Evolutionary conservation across 805 yeast species (phyloP).

Genomic region (Alloascoidea hylecoeti): DNA sequence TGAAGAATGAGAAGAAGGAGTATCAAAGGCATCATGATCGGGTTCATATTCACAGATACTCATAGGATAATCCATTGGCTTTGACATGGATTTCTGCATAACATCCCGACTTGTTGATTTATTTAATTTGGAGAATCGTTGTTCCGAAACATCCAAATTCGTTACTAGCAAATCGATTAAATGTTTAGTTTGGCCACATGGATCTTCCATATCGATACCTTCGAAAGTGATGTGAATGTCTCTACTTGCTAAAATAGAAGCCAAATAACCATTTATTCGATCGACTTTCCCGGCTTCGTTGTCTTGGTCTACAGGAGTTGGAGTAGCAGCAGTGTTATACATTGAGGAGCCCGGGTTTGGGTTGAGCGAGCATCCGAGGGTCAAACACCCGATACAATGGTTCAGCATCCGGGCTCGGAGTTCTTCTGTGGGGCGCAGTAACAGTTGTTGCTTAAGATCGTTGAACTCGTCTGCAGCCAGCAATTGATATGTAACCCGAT

Average conservation of each 20-base stretch:
- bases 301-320: neutral
- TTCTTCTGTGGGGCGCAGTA: neutral
- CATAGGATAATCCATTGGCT: neutral
- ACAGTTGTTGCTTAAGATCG: neutral
- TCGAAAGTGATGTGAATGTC: neutral
- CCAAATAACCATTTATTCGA: neutral
- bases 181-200: neutral
- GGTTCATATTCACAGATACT: neutral
- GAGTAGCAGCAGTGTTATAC: neutral
- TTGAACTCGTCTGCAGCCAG: neutral
- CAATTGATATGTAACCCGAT: neutral
- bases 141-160: neutral
- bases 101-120: neutral
- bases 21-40: neutral
- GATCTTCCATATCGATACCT: neutral
- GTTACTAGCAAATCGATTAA: neutral
- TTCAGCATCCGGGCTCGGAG: neutral
- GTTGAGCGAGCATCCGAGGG: slow-evolving; percentile 1
- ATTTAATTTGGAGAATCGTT: neutral
- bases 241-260: neutral
- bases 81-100: neutral
- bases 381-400: slow-evolving; percentile 1
- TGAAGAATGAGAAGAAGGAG: neutral
- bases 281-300: neutral
- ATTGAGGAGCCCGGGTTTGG: neutral